Percentiles rank a stretch among this genome's conserved stretches.
Conservation (phyloP, 257 asterid genomes). For the Solanum sejunctum region DNA sequence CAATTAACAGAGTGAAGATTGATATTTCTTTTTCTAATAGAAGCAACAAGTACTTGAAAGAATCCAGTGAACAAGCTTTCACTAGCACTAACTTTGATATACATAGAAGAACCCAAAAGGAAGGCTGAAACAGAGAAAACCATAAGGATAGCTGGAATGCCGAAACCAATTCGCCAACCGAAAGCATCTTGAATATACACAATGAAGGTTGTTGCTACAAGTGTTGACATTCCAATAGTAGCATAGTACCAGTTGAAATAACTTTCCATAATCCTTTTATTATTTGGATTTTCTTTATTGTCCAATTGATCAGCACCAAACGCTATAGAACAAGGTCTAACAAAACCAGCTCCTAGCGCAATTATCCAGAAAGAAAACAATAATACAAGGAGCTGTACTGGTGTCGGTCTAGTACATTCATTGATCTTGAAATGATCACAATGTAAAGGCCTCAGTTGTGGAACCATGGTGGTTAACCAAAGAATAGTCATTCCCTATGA, state of each 20-base stretch:
- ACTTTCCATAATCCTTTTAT: background rate
- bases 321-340: conserved; percentile 13
- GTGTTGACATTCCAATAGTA: background rate
- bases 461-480: conserved; percentile 8
- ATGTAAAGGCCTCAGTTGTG: background rate
- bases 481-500: conserved; percentile 2
- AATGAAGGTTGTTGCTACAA: conserved; percentile 1
- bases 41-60: conserved; percentile 8
- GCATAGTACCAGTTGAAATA: conserved; percentile 8
- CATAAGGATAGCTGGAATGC: conserved; percentile 5
- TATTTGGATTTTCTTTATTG: background rate
- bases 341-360: conserved; percentile 12
- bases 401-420: background rate
- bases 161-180: conserved; percentile 15
- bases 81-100: background rate
- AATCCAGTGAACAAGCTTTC: conserved; percentile 11
- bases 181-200: conserved; percentile 15
- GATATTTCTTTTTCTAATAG: conserved; percentile 6
- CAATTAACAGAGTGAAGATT: background rate
- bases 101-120: conserved; percentile 1
- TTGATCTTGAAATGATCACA: background rate
- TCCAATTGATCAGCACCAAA: background rate
- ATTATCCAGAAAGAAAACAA: background rate
- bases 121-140: conserved; percentile 7
- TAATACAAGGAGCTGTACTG: background rate